Conservation (phyloP, 176 grass and related monocot species). For the Rhipidocladum racemiflorum region DNA sequence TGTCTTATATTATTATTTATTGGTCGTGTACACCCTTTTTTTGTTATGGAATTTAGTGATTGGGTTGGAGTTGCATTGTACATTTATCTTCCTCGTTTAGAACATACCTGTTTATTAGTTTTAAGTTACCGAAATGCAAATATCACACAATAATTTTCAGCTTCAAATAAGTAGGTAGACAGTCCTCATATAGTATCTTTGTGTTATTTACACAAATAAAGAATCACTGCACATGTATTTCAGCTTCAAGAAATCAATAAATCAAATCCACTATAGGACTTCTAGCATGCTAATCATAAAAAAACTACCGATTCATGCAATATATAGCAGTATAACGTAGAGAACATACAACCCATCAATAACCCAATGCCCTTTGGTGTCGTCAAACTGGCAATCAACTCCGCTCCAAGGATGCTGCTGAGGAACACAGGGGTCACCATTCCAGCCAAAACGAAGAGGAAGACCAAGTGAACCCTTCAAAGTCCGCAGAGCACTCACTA, state of each 20-base stretch:
- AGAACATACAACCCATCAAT: constrained; percentile 90
- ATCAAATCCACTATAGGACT: background rate
- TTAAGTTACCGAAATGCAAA: constrained; percentile 1
- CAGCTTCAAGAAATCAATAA: background rate
- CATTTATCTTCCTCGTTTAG: background rate
- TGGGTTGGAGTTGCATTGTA: background rate
- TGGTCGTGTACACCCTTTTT: background rate
- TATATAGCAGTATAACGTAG: constrained; percentile 36
- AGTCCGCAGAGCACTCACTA: constrained; percentile 59
- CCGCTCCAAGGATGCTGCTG: constrained; percentile 97
- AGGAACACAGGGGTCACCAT: constrained; percentile 91
- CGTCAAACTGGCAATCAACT: constrained; percentile 86
- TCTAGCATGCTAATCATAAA: constrained; percentile 3
- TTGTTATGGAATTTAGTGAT: background rate
- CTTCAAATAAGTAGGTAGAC: constrained; percentile 1
- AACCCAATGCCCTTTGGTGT: constrained; percentile 57
- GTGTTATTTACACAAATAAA: background rate
- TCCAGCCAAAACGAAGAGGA: constrained; percentile 95
- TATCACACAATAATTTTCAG: background rate
- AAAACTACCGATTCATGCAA: background rate
- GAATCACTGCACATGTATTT: background rate
- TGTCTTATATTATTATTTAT: background rate
- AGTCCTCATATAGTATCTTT: background rate
- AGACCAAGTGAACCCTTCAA: constrained; percentile 76
- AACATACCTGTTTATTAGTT: constrained; percentile 17